These are phyloP conservation scores for Herpetomonas samuelpessoai DNA, from an alignment of 208 protist genomes.

Conservation along the genomic window DNA sequence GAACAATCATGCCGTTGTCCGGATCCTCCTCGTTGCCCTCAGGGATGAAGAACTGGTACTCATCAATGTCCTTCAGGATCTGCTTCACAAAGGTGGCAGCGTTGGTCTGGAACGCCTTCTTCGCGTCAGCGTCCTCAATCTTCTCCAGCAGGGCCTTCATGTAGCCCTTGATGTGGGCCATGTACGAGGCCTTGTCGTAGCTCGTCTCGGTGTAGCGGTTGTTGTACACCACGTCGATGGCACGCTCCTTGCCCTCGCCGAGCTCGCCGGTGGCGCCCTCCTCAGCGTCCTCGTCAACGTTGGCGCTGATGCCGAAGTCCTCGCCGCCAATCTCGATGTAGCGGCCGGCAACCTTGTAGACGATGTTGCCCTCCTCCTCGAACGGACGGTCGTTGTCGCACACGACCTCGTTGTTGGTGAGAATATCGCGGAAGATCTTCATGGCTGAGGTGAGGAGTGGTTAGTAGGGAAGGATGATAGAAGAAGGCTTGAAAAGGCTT, in stretches of 20 bases:
- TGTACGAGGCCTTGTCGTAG: constrained; percentile 93
- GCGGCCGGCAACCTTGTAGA: constrained; percentile 76
- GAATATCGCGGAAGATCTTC: constrained; percentile 88
- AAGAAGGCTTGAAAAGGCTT: constrained; percentile 1
- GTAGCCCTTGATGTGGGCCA: constrained; percentile 90
- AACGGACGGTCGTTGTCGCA: constrained; percentile 89
- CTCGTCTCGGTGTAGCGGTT: constrained; percentile 90
- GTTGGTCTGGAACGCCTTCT: constrained; percentile 89
- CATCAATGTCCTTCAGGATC: constrained; percentile 89
- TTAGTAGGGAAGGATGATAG: too few relatives aligned
- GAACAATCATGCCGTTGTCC: constrained; percentile 88
- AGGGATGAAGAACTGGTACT: constrained; percentile 93
- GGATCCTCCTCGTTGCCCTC: constrained; percentile 90
- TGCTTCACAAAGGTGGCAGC: constrained; percentile 90
- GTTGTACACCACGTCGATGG: constrained; percentile 88
- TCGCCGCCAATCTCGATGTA: constrained; percentile 89
- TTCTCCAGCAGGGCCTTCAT: constrained; percentile 89
- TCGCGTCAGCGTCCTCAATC: constrained; percentile 76
- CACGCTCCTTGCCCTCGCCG: constrained; percentile 73
- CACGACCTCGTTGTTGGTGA: constrained; percentile 89
- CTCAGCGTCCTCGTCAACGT: constrained; percentile 87
- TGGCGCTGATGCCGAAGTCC: constrained; percentile 90
- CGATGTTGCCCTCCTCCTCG: constrained; percentile 73
- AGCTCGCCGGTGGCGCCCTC: constrained; percentile 84
- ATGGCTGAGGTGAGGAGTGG: too few relatives aligned